Conservation (phyloP, 1,284 basidiomycete genomes). For the Testicularia cyperi region DNA sequence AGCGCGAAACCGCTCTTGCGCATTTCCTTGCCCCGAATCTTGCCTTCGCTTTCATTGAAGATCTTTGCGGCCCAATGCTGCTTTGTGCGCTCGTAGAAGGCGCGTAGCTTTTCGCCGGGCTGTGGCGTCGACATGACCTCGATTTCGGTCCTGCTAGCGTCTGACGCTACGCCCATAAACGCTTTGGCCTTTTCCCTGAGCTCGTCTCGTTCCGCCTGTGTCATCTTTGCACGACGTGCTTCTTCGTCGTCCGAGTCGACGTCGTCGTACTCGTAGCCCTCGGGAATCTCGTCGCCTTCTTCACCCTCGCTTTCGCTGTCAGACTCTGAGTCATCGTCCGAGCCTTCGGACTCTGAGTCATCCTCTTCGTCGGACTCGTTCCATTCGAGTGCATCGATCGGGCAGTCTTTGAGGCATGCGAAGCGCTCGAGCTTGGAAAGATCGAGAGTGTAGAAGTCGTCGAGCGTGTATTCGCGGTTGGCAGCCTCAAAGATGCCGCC, state of each 20-base stretch:
- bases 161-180: constrained; percentile 75
- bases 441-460: constrained; percentile 59
- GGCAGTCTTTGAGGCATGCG: constrained; percentile 53
- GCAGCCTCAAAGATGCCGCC: constrained; percentile 57
- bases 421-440: constrained; percentile 56
- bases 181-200: constrained; percentile 69
- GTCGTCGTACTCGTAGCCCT: constrained; percentile 42
- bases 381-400: constrained; percentile 58
- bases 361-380: constrained; percentile 52
- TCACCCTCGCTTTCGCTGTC: constrained; percentile 32
- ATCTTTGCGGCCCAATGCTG: constrained; percentile 78
- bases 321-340: constrained; percentile 26
- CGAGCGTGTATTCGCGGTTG: constrained; percentile 57
- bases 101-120: constrained; percentile 81
- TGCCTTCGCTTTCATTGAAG: constrained; percentile 64
- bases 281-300: constrained; percentile 42
- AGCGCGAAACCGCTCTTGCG: constrained; percentile 67
- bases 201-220: constrained; percentile 61
- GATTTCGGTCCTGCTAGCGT: constrained; percentile 69
- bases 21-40: constrained; percentile 76
- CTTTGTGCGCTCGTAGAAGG: constrained; percentile 75
- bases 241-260: constrained; percentile 28
- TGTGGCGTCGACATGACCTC: constrained; percentile 79
- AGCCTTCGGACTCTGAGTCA: constrained; percentile 16
- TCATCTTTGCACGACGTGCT: constrained; percentile 17